Conservation (phyloP, 163 green algal species). For the Chlamydomonas reinhardtii region DNA sequence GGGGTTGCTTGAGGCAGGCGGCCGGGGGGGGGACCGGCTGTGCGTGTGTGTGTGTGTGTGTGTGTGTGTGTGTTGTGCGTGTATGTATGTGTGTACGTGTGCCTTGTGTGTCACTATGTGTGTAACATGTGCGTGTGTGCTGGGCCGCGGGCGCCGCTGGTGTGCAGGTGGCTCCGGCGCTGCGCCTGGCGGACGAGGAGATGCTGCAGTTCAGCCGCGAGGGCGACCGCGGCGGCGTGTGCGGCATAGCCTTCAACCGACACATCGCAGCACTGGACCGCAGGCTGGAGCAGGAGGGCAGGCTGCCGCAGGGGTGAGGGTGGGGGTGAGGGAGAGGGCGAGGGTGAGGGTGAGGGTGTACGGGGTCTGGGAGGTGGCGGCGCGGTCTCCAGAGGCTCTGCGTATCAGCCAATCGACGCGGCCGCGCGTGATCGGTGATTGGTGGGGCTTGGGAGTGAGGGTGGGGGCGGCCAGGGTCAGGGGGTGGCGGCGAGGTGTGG, state of each 20-base stretch:
- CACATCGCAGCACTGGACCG: background rate
- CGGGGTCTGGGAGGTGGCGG: background rate
- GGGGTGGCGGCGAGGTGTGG: background rate
- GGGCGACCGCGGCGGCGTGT: background rate
- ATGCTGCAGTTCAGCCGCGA: conserved; percentile 9
- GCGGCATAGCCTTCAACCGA: conserved; percentile 31
- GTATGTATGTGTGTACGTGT: too few species aligned
- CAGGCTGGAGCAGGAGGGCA: background rate
- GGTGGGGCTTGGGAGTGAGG: background rate
- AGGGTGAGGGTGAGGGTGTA: too few species aligned
- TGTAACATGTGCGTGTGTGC: too few species aligned
- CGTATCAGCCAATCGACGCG: too few species aligned
- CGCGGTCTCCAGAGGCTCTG: too few species aligned
- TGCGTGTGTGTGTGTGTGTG: too few species aligned
- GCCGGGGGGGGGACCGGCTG: too few species aligned
- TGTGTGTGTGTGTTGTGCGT: too few species aligned
- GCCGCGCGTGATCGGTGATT: background rate
- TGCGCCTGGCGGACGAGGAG: conserved; percentile 14
- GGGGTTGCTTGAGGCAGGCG: too few species aligned
- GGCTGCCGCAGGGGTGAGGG: conserved; percentile 21
- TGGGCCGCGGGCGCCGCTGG: too few species aligned
- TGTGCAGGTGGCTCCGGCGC: conserved; percentile 9
- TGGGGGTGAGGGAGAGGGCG: background rate
- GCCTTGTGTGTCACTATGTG: too few species aligned
- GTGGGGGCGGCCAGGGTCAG: background rate